Conservation (phyloP, 202 grass and related monocot species). For the Hordeum pubiflorum region DNA sequence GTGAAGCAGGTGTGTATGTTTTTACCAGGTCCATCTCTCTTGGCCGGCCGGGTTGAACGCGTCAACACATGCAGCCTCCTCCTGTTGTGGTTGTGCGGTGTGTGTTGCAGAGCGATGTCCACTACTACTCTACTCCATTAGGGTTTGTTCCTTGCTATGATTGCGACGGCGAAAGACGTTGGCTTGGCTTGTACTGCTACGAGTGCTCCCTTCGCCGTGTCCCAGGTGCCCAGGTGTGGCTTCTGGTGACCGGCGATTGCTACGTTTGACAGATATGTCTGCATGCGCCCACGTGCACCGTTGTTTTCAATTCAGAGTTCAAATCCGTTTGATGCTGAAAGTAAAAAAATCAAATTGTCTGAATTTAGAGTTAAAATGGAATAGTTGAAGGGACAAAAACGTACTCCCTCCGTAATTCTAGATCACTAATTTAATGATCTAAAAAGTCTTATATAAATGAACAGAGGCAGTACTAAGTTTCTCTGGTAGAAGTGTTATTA, state of each 20-base stretch:
- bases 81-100: background rate
- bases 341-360: too few relatives aligned
- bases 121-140: background rate
- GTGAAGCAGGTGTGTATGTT: slow-evolving; percentile 49
- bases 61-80: slow-evolving; percentile 6
- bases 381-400: background rate
- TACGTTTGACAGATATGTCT: background rate
- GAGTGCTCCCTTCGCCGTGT: background rate
- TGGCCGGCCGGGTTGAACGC: background rate
- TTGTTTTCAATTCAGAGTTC: background rate
- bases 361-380: background rate
- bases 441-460: too few relatives aligned
- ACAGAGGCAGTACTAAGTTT: too few relatives aligned
- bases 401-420: too few relatives aligned
- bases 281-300: background rate
- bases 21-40: slow-evolving; percentile 26
- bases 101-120: background rate
- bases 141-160: background rate
- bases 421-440: too few relatives aligned
- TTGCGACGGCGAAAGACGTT: background rate
- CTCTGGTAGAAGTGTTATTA: background rate
- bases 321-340: background rate
- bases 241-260: background rate
- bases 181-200: background rate
- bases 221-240: background rate